Base-by-base conservation (phyloP, 805 yeast species). In the Hanseniaspora hatyaiensis region DNA sequence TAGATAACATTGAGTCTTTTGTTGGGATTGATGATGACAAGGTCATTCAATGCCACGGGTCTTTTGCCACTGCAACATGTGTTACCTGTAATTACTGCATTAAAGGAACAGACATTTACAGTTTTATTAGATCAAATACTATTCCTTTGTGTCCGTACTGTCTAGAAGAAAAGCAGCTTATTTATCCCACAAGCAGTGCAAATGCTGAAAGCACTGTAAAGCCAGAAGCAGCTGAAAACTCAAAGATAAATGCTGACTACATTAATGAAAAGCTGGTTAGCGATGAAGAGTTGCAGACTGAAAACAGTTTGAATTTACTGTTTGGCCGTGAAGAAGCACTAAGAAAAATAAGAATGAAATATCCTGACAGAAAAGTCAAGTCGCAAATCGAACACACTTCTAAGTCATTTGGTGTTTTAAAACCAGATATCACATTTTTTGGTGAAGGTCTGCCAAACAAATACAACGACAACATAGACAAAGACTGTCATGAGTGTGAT, bases 401-500 rank as follows among this genome's bases (percentile, higher is more conserved):
- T 20, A 73, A 75, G 55, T 72, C 82, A 8, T 76, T 64, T 59
- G 96, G 95, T 13, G 89, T 86, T 2, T 71, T 84, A 73, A 87
- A 88, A 60, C 96, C 96, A 0, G 94, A 87, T 59, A 87, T 87
- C 52, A 86, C 95, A 0, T 87, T 87, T 58, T 87, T 87, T 55
- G 95, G 95, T 13, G 96, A 87, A 61, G 75, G 78, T 13, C 67
- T 87, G 50, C 95, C 96, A 1, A 68, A 69, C 12, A 63, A 70
- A 40, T 87, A 80, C 58, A 88, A 85, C 55, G 71, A 72, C 39
- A 60, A 67, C 26, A 72, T 79, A 24, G 66, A 68, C 34, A 70
- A 71, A 36, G 96, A 88, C 59, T 68, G 79, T 6, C 55, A 63
- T 16, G 67, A 73, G 34, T 84, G 95, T 63, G 96, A 88, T 62